A percentile compares a stretch with the other conserved stretches of the same genome.
These are phyloP conservation scores for Amanita pallidorosea DNA, from an alignment of 768 basidiomycete species.

Conservation along the genomic window DNA sequence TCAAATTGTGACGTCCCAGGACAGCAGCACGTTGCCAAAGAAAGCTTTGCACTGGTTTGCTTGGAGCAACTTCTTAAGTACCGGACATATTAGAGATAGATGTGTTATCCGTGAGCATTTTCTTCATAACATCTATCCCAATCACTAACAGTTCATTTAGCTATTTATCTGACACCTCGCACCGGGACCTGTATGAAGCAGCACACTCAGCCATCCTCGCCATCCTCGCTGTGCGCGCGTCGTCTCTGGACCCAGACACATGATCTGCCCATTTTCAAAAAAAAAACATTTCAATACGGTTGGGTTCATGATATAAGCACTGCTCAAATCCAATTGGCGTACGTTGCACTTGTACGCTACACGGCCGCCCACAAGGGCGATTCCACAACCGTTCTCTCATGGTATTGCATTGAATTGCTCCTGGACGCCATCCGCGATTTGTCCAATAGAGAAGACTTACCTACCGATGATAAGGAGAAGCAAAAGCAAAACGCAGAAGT, in stretches of 20 bases:
- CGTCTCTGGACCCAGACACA: slow-evolving; percentile 23
- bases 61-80: slow-evolving; percentile 67
- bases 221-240: slow-evolving; percentile 47
- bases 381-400: slow-evolving; percentile 25
- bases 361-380: too few relatives aligned
- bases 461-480: slow-evolving; percentile 12
- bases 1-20: not conserved
- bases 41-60: slow-evolving; percentile 61
- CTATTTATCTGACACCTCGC: slow-evolving; percentile 42
- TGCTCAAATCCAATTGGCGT: too few relatives aligned
- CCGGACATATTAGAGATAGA: slow-evolving; percentile 40
- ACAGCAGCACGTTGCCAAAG: slow-evolving; percentile 11
- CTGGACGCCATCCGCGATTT: slow-evolving; percentile 33
- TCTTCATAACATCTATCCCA: not conserved
- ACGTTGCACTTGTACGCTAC: too few relatives aligned
- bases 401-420: slow-evolving; percentile 56
- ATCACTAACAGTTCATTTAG: slow-evolving; percentile 21
- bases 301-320: too few relatives aligned
- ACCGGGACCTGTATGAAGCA: slow-evolving; percentile 78
- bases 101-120: slow-evolving; percentile 54
- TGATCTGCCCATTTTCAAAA: too few relatives aligned
- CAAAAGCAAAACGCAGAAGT: not conserved
- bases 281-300: too few relatives aligned
- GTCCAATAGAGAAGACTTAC: slow-evolving; percentile 14
- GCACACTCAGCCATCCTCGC: slow-evolving; percentile 78